Evolutionary conservation across 352 stramenopile genomes (phyloP).

Genomic region (Hyaloperonospora arabidopsidis): DNA sequence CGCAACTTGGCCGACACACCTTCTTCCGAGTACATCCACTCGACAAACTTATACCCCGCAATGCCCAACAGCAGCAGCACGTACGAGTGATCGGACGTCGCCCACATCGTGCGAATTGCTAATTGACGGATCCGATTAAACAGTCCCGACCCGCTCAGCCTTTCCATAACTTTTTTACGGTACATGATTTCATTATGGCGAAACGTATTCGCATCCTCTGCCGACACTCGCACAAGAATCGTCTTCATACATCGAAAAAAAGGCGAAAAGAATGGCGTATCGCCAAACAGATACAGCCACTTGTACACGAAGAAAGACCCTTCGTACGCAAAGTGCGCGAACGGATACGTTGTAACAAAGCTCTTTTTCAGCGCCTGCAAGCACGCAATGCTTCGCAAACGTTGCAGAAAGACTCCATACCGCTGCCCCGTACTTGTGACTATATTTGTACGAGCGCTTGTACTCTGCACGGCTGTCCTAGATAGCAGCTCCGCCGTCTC

Average conservation of each 20-base stretch:
- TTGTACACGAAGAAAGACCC: conserved; percentile 78
- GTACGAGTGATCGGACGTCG: conserved; percentile 73
- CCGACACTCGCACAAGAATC: conserved; percentile 60
- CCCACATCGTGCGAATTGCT: conserved; percentile 50
- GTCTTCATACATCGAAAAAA: conserved; percentile 68
- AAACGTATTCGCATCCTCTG: conserved; percentile 55
- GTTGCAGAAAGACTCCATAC: conserved; percentile 38
- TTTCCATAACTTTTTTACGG: conserved; percentile 40
- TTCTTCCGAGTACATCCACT: conserved; percentile 87
- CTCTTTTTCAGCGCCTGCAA: conserved; percentile 42
- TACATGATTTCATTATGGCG: conserved; percentile 50
- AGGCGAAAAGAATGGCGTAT: conserved; percentile 77
- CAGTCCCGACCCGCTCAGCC: conserved; percentile 37
- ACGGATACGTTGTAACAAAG: conserved; percentile 67
- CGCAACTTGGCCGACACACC: conserved; percentile 50
- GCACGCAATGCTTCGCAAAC: conserved; percentile 39
- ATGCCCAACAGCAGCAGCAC: conserved; percentile 68
- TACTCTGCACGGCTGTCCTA: conserved; percentile 6
- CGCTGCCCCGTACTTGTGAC: conserved; percentile 3
- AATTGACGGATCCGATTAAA: conserved; percentile 36
- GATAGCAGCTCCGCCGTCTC: conserved; percentile 32
- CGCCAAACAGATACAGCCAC: conserved; percentile 81
- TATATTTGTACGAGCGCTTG: neutral
- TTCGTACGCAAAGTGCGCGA: conserved; percentile 74
- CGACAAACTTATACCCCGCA: conserved; percentile 77